Evolutionary conservation across 352 stramenopile species (phyloP).

Genomic region (Thalassiosira oceanica): DNA sequence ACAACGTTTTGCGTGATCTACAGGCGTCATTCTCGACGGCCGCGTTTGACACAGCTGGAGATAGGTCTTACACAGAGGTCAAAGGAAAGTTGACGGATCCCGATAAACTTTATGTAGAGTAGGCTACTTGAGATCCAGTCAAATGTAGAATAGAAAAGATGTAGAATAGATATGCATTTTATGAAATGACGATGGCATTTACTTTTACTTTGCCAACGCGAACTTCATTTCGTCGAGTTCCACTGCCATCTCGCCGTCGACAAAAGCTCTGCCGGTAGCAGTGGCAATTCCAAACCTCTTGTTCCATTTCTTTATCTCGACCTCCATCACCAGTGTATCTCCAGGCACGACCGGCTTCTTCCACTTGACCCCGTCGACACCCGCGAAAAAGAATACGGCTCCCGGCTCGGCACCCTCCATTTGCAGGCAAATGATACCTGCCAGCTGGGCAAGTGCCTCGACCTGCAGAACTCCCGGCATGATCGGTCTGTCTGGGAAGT

Average conservation of each 20-base stretch:
- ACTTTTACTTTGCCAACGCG: too few relatives aligned
- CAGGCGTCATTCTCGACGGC: too few relatives aligned
- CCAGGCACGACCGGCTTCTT: conserved; percentile 86
- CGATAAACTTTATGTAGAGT: too few relatives aligned
- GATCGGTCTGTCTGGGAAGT: conserved; percentile 86
- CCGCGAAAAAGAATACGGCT: conserved; percentile 87
- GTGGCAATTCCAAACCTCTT: conserved; percentile 86
- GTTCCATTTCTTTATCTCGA: conserved; percentile 87
- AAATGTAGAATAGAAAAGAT: too few relatives aligned
- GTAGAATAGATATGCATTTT: too few relatives aligned
- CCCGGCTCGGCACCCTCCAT: conserved; percentile 71
- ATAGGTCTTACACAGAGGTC: too few relatives aligned
- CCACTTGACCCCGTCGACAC: conserved; percentile 86
- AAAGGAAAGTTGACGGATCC: too few relatives aligned
- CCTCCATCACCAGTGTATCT: conserved; percentile 87
- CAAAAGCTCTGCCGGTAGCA: conserved; percentile 84
- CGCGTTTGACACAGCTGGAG: too few relatives aligned
- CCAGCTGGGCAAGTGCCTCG: conserved; percentile 87
- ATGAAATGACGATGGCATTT: too few relatives aligned
- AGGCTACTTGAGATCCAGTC: too few relatives aligned
- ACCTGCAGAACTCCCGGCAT: conserved; percentile 88
- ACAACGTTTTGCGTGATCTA: too few relatives aligned
- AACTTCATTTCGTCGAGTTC: conserved; percentile 80
- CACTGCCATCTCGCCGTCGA: conserved; percentile 83
- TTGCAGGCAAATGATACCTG: conserved; percentile 84